A percentile compares a stretch with the other conserved stretches of the same genome.
Conservation (phyloP, 345 rosid genomes). For the Citrus sp. region DNA sequence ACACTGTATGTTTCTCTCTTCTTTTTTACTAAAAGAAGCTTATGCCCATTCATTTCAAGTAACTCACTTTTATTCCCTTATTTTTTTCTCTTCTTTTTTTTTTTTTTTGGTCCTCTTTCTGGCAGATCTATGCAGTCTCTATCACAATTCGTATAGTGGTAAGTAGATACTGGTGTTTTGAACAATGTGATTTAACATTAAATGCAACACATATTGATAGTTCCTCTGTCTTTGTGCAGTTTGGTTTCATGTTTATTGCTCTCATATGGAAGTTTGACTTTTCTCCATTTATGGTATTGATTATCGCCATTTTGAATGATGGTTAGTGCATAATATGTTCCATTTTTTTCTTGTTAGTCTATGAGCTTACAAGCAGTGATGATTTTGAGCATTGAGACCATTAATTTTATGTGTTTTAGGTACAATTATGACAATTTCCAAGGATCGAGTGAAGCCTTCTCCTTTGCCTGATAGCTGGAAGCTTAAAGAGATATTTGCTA, state of each 20-base stretch:
- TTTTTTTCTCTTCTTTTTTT: too few relatives aligned
- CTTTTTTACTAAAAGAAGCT: neutral
- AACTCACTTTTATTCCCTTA: neutral
- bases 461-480: conserved; percentile 97
- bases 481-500: conserved; percentile 86
- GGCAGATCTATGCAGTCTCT: conserved; percentile 89
- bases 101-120: neutral
- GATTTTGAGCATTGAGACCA: neutral
- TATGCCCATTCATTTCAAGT: neutral
- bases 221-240: conserved; percentile 34
- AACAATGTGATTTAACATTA: conserved; percentile 1
- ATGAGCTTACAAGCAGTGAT: neutral
- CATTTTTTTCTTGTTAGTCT: neutral
- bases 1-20: conserved; percentile 46
- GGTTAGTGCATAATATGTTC: conserved; percentile 40
- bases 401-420: conserved; percentile 33
- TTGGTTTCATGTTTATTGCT: conserved; percentile 87
- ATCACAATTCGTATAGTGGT: conserved; percentile 95
- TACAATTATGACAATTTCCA: conserved; percentile 92
- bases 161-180: conserved; percentile 22
- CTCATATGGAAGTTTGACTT: conserved; percentile 85
- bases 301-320: conserved; percentile 88
- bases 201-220: neutral
- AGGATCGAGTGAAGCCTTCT: conserved; percentile 93
- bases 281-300: conserved; percentile 95